Evolutionary conservation across 345 rosid genomes (phyloP).

Genomic region (Triadica sebifera): DNA sequence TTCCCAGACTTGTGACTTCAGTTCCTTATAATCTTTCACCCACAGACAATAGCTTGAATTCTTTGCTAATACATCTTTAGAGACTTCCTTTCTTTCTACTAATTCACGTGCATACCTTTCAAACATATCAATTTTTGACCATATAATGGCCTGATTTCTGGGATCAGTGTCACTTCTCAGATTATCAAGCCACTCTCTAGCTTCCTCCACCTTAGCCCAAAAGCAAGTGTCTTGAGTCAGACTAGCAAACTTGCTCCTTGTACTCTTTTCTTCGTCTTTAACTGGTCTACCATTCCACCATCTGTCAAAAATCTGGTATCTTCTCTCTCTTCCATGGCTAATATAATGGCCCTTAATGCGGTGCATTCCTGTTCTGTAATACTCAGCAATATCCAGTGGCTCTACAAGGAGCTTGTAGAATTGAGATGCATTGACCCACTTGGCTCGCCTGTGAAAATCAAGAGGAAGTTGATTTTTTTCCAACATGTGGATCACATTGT

Average conservation of each 20-base stretch:
- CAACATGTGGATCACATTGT: slow-evolving; percentile 51
- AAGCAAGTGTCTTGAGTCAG: slow-evolving; percentile 81
- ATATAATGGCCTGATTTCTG: slow-evolving; percentile 14
- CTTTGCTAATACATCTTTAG: slow-evolving; percentile 55
- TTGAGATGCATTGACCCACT: slow-evolving; percentile 68
- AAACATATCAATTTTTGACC: slow-evolving; percentile 39
- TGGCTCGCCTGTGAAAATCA: slow-evolving; percentile 48
- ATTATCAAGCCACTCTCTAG: slow-evolving; percentile 48
- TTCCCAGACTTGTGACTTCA: slow-evolving; percentile 27
- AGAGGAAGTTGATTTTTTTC: slow-evolving; percentile 63
- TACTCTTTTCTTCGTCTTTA: slow-evolving; percentile 10
- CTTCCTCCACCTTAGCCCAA: slow-evolving; percentile 88
- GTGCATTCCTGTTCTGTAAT: slow-evolving; percentile 42
- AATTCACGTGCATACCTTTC: slow-evolving; percentile 37
- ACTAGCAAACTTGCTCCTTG: slow-evolving; percentile 52
- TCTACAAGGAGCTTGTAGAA: slow-evolving; percentile 68
- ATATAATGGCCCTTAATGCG: slow-evolving; percentile 45
- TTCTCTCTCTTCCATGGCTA: slow-evolving; percentile 55
- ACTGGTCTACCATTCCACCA: slow-evolving; percentile 48
- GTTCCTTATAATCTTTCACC: slow-evolving; percentile 39
- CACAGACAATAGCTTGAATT: slow-evolving; percentile 69
- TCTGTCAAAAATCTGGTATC: slow-evolving; percentile 62
- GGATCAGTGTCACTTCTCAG: slow-evolving; percentile 40
- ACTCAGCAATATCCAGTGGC: slow-evolving; percentile 72
- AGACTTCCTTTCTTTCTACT: slow-evolving; percentile 57